Percentiles rank a stretch among this genome's conserved stretches.
Evolutionary conservation across 2,329 filamentous ascomycete species (phyloP).

Genomic region (Lithohypha guttulata): DNA sequence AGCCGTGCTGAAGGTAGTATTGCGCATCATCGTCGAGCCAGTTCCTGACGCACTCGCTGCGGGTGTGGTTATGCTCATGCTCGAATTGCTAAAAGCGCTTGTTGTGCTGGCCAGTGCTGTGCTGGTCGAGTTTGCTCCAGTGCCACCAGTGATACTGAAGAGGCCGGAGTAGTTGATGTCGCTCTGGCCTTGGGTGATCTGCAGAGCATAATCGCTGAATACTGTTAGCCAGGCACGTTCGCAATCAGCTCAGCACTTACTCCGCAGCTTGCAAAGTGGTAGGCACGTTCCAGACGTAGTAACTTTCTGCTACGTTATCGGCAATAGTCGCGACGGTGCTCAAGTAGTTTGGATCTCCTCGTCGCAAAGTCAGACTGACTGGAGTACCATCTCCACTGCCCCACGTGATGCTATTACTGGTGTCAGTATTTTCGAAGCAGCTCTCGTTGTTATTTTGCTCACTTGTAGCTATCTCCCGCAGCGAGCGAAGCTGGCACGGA

Average conservation of each 20-base stretch:
- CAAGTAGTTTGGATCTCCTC: conserved; percentile 42
- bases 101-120: conserved; percentile 15
- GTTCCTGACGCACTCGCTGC: conserved; percentile 32
- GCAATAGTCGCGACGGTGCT: conserved; percentile 39
- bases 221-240: no score
- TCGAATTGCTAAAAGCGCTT: conserved; percentile 12
- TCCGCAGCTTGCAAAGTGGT: conserved; percentile 21
- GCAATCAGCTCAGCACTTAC: conserved; percentile 31
- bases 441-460: neutral
- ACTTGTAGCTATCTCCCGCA: conserved; percentile 34
- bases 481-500: conserved; percentile 38
- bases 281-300: conserved; percentile 16
- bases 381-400: conserved; percentile 29
- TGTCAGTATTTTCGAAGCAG: conserved; percentile 6
- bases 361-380: conserved; percentile 46
- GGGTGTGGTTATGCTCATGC: conserved; percentile 12
- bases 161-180: conserved; percentile 46
- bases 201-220: conserved; percentile 47
- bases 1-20: conserved; percentile 23
- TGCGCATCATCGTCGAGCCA: conserved; percentile 52
- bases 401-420: conserved; percentile 38
- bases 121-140: conserved; percentile 14
- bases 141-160: conserved; percentile 35
- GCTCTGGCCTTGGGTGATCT: conserved; percentile 43
- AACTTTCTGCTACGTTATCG: conserved; percentile 12